Base-by-base conservation (phyloP, 2,329 filamentous ascomycete species). In the Thelonectria blattea region DNA sequence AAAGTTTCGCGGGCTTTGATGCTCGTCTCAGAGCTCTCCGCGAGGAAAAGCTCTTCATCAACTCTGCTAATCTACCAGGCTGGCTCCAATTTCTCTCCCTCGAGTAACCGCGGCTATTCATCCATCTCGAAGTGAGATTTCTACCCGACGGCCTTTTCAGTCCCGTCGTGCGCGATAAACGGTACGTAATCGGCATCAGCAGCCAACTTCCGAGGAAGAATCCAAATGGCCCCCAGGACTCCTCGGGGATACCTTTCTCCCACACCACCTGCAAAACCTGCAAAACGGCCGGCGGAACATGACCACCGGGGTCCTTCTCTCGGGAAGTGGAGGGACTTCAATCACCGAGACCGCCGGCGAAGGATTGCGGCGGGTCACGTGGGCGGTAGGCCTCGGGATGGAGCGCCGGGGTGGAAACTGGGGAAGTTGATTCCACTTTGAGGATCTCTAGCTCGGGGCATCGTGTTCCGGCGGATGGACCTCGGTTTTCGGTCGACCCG, bases 251-350 rank as follows among this genome's bases (percentile, higher is more conserved):
- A 37, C 34, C 42, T 48, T 47, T 47, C 15, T 17, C 52, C 42
- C 41, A 27, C 32, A 22, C 61, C 52, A n/a, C n/a, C n/a, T n/a
- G n/a, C n/a, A n/a, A 58, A 30, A 30, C 27, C 27, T 30, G 27
- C 27, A 30, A 10, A 30, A 50, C 48, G 60, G 10, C 34, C 2
- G 34, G 34, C 66, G 67, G 67, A 69, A 65, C 51, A 62, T 37
- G 34, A 37, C 7, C 12, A 37, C 34, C 34, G 34, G 34, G 55
- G 17, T 62, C 37, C 46, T 59, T 67, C 64, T 20, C 20, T 9
- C 45, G 67, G 37, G 15, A 60, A 61, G 12, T 48, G 5, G 12
- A n/a, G 68, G 67, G 67, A 69, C 64, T 68, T 69, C 67, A 69
- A 69, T 70, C 62, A 69, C 67, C 67, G 67, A 43, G 60, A 17